Base-by-base conservation (phyloP, 78 protist species). In the Dictyostelium discoideum region DNA sequence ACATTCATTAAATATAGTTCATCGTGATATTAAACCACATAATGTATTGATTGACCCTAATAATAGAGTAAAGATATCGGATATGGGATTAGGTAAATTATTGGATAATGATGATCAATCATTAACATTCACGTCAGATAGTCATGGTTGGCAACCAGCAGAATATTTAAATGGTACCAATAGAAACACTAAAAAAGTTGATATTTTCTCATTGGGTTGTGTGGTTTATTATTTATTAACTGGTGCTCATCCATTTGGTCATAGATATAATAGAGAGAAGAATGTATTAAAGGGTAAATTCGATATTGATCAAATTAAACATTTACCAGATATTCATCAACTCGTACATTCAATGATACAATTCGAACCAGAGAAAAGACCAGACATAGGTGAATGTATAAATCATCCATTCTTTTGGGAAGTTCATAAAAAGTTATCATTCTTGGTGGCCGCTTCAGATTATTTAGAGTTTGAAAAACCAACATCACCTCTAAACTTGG, bases 101-200 rank as follows among this genome's bases (percentile, higher is more conserved):
- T 74, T 98, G 42, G 89, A 95, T 24, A 85, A 5, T 22, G 95
- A 87, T 20, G 72, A 97, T n/a, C 63, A 63, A 22, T 94, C 96
- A 39, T 50, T 69, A 39, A 90, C 97, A 20, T 86, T 87, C n/a
- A 76, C 65, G 2, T 82, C 92, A 0, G 99, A 98, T 29, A 96
- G 97, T 39, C 63, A 37, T 46, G 99, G 99, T 6, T 98, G 98
- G 98, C 92, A 80, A n/a, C 96, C 99, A 2, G 98, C 99, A 1
- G 99, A 98, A 82, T 84, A 84, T 32, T 18, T 98, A 14, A 65
- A 46, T 81, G 83, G 84, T 16, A 78, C 85, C 37, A 85, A 69
- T 63, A 92, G 87, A 16, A 88, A 63, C 48, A 97, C 98, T 5
- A 85, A 86, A 65, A 92, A 92, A 13, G 98, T 97, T 1, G 99